Base-by-base conservation (phyloP, 75 land plant genomes). In the Gnetum montanum region DNA sequence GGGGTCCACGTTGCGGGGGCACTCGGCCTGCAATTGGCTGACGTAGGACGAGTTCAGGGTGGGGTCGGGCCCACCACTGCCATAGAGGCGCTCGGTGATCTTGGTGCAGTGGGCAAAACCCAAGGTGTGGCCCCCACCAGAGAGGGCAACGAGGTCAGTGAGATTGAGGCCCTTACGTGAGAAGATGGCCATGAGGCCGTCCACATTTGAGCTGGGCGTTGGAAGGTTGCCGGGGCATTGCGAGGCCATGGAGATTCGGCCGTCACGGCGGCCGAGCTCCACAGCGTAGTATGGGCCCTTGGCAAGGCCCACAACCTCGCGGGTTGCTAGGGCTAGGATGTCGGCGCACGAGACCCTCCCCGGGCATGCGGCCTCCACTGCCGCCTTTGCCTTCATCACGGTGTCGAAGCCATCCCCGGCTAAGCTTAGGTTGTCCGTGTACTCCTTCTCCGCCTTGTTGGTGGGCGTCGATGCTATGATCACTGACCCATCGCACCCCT, bases 351-450 rank as follows among this genome's bases (percentile, higher is more conserved):
- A 70, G 31, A 70, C 72, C 11, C 34, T 33, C 41, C 60, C 52
- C 19, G 69, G 72, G 40, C 72, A 70, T 29, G 8, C 34, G 22
- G 34, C 41, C 46, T 89, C 95, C 10, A 79, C 83, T 3, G 86
- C 90, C 2, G 67, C 64, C 54, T 89, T 89, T 43, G 95, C 86
- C 67, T 72, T 75, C 45, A 69, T 65, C 33, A 89, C 86, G 6
- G 83, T 79, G 57, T 89, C 95, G 46, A 89, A 89, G 31, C 83
- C 95, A 60, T 89, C 92, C 25, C 95, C 91, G 31, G 95, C 78
- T 25, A 89, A 65, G 1, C 86, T 78, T 19, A 82, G 54, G 49
- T 89, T 89, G 47, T 69, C 77, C 1, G 70, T 61, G 55, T 69
- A 45, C 50, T 85, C 85, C 61, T 74, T 85, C 72, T 85, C 88